These are phyloP conservation scores for Tricholoma bakamatsutake DNA, from an alignment of 768 basidiomycete species.

Conservation along the genomic window DNA sequence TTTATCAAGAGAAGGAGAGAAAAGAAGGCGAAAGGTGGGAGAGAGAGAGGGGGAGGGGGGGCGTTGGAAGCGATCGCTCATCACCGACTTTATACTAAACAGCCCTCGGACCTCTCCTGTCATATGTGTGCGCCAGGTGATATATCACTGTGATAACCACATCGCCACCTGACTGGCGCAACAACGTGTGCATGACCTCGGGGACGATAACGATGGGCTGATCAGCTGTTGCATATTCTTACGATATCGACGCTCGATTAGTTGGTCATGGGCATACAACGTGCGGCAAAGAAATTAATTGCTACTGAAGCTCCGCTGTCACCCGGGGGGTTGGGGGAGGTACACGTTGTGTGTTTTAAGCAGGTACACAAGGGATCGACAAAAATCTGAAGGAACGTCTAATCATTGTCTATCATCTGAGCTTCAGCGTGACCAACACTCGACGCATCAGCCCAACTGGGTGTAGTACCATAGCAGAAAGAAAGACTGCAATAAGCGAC, in stretches of 20 bases:
- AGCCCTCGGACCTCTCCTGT: background rate
- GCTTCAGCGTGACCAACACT: too few relatives aligned
- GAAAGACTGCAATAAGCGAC: too few relatives aligned
- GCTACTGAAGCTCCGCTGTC: background rate
- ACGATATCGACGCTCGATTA: background rate
- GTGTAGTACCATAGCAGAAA: too few relatives aligned
- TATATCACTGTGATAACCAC: too few relatives aligned
- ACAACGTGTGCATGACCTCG: background rate
- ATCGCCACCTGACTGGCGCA: background rate
- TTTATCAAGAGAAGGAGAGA: too few relatives aligned
- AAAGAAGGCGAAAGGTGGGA: background rate
- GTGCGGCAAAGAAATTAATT: background rate
- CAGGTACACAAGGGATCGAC: background rate
- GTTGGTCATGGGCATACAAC: background rate
- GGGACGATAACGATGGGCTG: background rate
- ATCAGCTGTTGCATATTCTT: background rate
- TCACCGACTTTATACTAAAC: background rate
- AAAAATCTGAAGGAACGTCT: background rate
- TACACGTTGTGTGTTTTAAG: too few relatives aligned
- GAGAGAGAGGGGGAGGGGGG: background rate
- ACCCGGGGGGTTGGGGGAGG: too few relatives aligned
- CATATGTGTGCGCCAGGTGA: background rate
- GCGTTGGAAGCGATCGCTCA: background rate
- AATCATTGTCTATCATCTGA: background rate
- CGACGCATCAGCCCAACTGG: too few relatives aligned